Base-by-base conservation (phyloP, 1,284 basidiomycete genomes). In the Melampsora larici-populina region DNA sequence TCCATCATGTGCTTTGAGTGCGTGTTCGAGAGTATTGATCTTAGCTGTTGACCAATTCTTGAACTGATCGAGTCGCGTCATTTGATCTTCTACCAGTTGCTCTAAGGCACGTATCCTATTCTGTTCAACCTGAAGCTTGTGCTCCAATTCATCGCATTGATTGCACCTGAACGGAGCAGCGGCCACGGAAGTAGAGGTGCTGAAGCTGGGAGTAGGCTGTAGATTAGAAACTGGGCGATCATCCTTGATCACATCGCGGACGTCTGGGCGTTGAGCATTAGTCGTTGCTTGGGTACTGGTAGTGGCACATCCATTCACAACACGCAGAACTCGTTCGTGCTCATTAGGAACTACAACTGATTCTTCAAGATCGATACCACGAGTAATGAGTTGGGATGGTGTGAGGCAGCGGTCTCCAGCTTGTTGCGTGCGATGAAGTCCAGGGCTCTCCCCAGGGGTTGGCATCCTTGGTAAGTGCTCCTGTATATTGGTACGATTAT, bases 21-120 rank as follows among this genome's bases (percentile, higher is more conserved):
- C 33, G 18, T 69, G 66, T 18, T 77, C 74, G 2, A 77, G 65
- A 0, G 66, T 48, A 49, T 65, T 69, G 36, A 77, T 67, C 29
- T 77, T 77, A 43, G 74, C 74, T 15, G 74, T 77, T 8, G 74
- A 58, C 74, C 74, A 77, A 43, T 60, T 77, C 9, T 65, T 58
- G n/a, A 77, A 46, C 31, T 68, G 66, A 26, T 77, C 74, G 15
- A 69, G 40, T 64, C 67, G 68, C 6, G 26, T 67, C 7, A 43
- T 63, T n/a, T 69, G 74, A 13, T 68, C 66, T 7, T 69, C 66
- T 2, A 77, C 49, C 9, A 46, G 40, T 24, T 43, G 66, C 31
- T 68, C 66, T 13, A 77, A 48, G 6, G n/a, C 58, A 46, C 58
- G 21, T 2, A 36, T 24, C 8, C 74, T 66, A 5, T 69, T 55